phyloP scores from a whole-genome alignment of 495 filamentous ascomycete species.

The Lophiotrema nucula region DNA sequence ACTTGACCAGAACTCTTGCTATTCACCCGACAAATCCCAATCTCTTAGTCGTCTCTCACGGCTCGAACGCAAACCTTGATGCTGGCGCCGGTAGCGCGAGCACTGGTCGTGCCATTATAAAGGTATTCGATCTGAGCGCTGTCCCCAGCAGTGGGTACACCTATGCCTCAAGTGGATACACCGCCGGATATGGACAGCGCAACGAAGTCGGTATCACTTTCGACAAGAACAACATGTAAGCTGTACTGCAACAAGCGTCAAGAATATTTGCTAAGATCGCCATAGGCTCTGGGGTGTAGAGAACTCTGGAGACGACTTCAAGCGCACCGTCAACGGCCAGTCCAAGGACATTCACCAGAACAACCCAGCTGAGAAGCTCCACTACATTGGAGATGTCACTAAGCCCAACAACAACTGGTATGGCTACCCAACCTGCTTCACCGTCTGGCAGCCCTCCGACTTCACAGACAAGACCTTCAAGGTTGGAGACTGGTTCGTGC shows the following conservation, averaged over 20 bases:
- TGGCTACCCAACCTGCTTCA: constrained; percentile 33
- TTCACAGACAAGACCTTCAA: constrained; percentile 32
- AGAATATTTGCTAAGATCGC: no score
- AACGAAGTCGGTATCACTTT: constrained; percentile 33
- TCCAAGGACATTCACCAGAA: constrained; percentile 28
- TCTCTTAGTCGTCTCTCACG: constrained; percentile 28
- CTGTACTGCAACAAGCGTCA: background rate
- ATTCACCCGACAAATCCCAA: constrained; percentile 13
- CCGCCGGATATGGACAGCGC: constrained; percentile 25
- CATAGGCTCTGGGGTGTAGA: constrained; percentile 31
- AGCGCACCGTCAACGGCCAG: constrained; percentile 18
- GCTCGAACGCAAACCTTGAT: constrained; percentile 32
- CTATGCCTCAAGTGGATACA: constrained; percentile 15
- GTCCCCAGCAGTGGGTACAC: constrained; percentile 25
- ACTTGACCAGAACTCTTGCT: constrained; percentile 27
- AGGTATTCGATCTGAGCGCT: constrained; percentile 28
- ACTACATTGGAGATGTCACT: constrained; percentile 32
- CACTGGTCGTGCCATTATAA: constrained; percentile 28
- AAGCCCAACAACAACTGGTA: constrained; percentile 32
- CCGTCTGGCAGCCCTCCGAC: constrained; percentile 28
- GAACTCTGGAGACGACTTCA: constrained; percentile 32
- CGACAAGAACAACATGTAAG: constrained; percentile 28
- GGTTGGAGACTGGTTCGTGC: constrained; percentile 33
- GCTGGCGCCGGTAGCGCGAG: background rate
- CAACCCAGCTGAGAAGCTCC: constrained; percentile 32